phyloP scores from a whole-genome alignment of 495 filamentous ascomycete species.

The Rostrohypoxylon terebratum region DNA sequence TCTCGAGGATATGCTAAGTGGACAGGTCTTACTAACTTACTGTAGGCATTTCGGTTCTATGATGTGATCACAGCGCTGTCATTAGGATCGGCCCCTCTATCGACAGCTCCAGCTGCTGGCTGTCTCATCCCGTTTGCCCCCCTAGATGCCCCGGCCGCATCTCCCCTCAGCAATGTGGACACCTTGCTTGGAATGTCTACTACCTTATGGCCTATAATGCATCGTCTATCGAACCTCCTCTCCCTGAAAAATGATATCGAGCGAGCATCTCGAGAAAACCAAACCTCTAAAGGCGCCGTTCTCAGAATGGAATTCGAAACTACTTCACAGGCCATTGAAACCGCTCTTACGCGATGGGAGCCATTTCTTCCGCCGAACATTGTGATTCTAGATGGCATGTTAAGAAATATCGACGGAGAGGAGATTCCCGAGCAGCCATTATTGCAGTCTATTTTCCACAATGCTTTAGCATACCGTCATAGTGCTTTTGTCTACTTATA shows the following conservation, averaged over 20 bases:
- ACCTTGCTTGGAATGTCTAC: conserved; percentile 72
- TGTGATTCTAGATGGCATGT: conserved; percentile 21
- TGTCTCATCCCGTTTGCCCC: conserved; percentile 60
- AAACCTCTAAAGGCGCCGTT: conserved; percentile 61
- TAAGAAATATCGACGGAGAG: conserved; percentile 18
- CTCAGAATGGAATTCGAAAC: conserved; percentile 67
- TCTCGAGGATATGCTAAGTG: background rate
- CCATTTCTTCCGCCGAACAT: conserved; percentile 55
- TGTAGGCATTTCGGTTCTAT: conserved; percentile 71
- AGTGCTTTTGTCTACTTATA: conserved; percentile 71
- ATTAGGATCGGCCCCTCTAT: conserved; percentile 68
- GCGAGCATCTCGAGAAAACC: conserved; percentile 50
- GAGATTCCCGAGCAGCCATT: conserved; percentile 48
- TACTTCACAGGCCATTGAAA: conserved; percentile 66
- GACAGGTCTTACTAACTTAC: conserved; percentile 27
- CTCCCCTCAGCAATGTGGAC: conserved; percentile 64
- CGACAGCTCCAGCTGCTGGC: conserved; percentile 60
- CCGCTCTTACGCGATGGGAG: conserved; percentile 66
- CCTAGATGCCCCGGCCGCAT: conserved; percentile 56
- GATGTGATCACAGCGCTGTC: conserved; percentile 73
- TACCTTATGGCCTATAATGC: conserved; percentile 72
- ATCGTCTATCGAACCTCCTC: conserved; percentile 67
- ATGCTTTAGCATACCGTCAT: conserved; percentile 71
- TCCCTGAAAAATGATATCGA: conserved; percentile 64
- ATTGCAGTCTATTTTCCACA: conserved; percentile 66